phyloP scores from a whole-genome alignment of 2,329 filamentous ascomycete species.

The Monilinia vaccinii-corymbosi region DNA sequence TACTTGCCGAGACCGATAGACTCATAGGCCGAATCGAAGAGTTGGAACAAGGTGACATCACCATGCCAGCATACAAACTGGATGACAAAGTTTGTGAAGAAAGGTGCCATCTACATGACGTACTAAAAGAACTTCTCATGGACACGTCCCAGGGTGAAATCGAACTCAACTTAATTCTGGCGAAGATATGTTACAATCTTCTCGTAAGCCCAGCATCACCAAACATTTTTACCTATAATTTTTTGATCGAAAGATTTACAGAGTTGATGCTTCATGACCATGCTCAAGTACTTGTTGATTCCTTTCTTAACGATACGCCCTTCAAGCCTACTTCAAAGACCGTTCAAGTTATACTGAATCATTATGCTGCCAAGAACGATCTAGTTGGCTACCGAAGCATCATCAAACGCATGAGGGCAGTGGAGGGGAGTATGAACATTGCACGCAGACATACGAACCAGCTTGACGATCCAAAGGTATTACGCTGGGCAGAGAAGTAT shows the following conservation, averaged over 20 bases:
- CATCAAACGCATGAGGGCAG: constrained; percentile 24
- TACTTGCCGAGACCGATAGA: constrained; percentile 12
- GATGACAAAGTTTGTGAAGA: constrained; percentile 12
- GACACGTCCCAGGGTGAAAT: constrained; percentile 5
- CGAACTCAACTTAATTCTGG: constrained; percentile 23
- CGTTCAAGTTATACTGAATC: constrained; percentile 24
- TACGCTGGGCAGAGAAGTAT: constrained; percentile 21
- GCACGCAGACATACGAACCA: background rate
- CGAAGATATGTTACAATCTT: constrained; percentile 52
- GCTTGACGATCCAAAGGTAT: constrained; percentile 2
- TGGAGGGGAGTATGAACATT: constrained; percentile 13
- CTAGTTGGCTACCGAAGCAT: constrained; percentile 19
- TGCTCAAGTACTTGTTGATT: constrained; percentile 44
- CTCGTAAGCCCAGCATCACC: constrained; percentile 52
- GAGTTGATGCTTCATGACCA: constrained; percentile 40
- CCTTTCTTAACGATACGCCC: constrained; percentile 36
- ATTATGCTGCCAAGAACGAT: constrained; percentile 23
- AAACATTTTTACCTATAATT: constrained; percentile 61
- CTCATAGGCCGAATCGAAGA: constrained; percentile 15
- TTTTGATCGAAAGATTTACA: constrained; percentile 58
- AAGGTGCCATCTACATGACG: constrained; percentile 19
- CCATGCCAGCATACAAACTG: constrained; percentile 18
- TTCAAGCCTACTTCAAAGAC: constrained; percentile 22
- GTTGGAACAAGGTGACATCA: constrained; percentile 13
- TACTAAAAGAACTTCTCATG: constrained; percentile 18